A percentile compares a stretch with the other conserved stretches of the same genome.
Conservation (phyloP, 306 rosid genomes). For the Psophocarpus tetragonolobus region DNA sequence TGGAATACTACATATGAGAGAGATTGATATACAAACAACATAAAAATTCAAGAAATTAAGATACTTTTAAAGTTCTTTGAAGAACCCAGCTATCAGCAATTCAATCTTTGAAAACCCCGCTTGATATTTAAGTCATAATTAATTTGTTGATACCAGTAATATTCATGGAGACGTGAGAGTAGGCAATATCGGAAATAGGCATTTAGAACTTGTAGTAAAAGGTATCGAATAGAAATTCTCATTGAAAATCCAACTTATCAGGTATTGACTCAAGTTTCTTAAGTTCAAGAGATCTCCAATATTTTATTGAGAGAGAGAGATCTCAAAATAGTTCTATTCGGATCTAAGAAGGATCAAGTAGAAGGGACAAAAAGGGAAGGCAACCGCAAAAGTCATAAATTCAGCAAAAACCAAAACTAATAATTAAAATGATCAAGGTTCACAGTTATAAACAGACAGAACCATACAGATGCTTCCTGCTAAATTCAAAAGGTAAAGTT, state of each 20-base stretch:
- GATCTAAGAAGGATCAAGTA: neutral
- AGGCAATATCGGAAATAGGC: too few species aligned
- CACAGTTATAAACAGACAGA: neutral
- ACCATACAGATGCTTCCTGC: conserved; percentile 9
- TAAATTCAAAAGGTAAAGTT: neutral
- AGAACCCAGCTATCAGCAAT: too few species aligned
- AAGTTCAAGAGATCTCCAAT: neutral
- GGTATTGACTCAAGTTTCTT: neutral
- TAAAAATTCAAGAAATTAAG: too few species aligned
- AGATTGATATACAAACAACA: too few species aligned
- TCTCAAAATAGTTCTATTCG: neutral
- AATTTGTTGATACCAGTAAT: too few species aligned
- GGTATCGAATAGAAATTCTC: too few species aligned
- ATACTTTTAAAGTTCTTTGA: too few species aligned
- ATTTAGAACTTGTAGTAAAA: too few species aligned
- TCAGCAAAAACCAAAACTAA: conserved; percentile 1
- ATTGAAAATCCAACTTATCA: neutral
- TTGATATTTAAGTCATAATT: too few species aligned
- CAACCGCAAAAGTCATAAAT: neutral
- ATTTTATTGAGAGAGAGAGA: neutral
- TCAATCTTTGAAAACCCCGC: too few species aligned
- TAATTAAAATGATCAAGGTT: neutral
- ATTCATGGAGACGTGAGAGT: too few species aligned
- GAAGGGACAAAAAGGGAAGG: neutral
- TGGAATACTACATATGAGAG: too few species aligned